phyloP scores from a whole-genome alignment of 208 protist species.

The Spironucleus salmonicida region DNA sequence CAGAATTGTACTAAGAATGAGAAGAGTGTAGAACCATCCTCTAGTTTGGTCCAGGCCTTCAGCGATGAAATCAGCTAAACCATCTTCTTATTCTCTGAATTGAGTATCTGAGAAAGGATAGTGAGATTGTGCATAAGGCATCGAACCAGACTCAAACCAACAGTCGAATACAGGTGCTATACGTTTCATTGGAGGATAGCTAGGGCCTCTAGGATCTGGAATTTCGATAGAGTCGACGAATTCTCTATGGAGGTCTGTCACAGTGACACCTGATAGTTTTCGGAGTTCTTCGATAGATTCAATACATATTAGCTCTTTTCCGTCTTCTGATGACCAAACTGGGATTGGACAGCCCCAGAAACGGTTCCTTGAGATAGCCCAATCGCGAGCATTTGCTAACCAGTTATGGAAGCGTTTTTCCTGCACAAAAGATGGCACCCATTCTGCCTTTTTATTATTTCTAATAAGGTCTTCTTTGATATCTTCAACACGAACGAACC shows the following conservation, averaged over 20 bases:
- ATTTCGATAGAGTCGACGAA: conserved; percentile 92
- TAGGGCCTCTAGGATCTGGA: conserved; percentile 23
- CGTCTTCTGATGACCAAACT: conserved; percentile 73
- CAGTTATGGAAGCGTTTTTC: conserved; percentile 95
- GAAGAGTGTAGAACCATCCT: conserved; percentile 93
- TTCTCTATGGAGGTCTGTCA: conserved; percentile 35
- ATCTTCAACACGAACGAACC: conserved; percentile 89
- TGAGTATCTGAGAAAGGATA: conserved; percentile 95
- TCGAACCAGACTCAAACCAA: conserved; percentile 98
- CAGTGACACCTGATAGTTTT: conserved; percentile 49
- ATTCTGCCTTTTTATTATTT: conserved; percentile 35
- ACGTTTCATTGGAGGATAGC: conserved; percentile 47
- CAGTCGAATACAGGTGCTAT: conserved; percentile 97
- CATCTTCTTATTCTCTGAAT: conserved; percentile 65
- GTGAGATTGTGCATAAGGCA: conserved; percentile 95
- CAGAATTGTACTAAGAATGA: conserved; percentile 89
- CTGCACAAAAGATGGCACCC: conserved; percentile 82
- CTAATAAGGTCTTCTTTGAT: conserved; percentile 67
- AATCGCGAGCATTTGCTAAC: conserved; percentile 52
- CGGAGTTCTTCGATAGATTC: conserved; percentile 82
- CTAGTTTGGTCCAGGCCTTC: conserved; percentile 91
- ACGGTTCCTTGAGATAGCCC: conserved; percentile 39
- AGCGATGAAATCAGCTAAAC: conserved; percentile 97
- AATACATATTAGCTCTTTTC: conserved; percentile 69
- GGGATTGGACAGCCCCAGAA: conserved; percentile 94